These are phyloP conservation scores for Penicillium desertorum DNA, from an alignment of 495 filamentous ascomycete genomes.

Conservation along the genomic window DNA sequence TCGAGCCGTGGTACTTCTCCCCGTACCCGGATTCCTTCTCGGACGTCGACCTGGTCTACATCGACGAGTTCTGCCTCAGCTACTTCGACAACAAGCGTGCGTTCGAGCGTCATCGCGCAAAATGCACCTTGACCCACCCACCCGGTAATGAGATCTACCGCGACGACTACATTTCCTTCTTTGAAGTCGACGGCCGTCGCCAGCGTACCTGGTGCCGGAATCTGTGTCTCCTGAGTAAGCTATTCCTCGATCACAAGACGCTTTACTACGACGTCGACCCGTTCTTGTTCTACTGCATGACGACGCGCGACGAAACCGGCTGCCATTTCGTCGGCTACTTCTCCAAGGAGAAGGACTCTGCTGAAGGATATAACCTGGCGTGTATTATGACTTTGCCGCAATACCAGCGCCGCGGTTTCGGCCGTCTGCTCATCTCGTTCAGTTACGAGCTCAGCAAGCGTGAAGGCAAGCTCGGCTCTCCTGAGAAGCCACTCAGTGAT, in stretches of 20 bases:
- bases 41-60: conserved; percentile 84
- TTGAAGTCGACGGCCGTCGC: conserved; percentile 94
- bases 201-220: conserved; percentile 97
- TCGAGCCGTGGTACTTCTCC: conserved; percentile 98
- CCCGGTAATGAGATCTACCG: conserved; percentile 98
- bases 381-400: conserved; percentile 97
- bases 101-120: conserved; percentile 80
- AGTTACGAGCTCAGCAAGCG: conserved; percentile 96
- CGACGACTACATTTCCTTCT: conserved; percentile 91
- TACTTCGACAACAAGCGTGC: conserved; percentile 80
- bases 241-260: conserved; percentile 98
- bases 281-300: conserved; percentile 99
- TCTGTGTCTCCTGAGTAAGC: conserved; percentile 87
- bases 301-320: conserved; percentile 76
- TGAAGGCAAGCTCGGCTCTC: conserved; percentile 89
- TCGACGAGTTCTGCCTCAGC: conserved; percentile 94
- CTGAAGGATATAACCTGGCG: conserved; percentile 94
- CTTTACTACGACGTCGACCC: conserved; percentile 99
- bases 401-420: conserved; percentile 92
- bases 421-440: conserved; percentile 91
- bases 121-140: conserved; percentile 89
- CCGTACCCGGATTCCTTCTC: conserved; percentile 89
- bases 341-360: conserved; percentile 95
- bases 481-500: conserved; percentile 95
- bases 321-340: conserved; percentile 96